Percentiles rank a stretch among this genome's conserved stretches.
Conservation (phyloP, 257 asterid genomes). For the Echium plantagineum region DNA sequence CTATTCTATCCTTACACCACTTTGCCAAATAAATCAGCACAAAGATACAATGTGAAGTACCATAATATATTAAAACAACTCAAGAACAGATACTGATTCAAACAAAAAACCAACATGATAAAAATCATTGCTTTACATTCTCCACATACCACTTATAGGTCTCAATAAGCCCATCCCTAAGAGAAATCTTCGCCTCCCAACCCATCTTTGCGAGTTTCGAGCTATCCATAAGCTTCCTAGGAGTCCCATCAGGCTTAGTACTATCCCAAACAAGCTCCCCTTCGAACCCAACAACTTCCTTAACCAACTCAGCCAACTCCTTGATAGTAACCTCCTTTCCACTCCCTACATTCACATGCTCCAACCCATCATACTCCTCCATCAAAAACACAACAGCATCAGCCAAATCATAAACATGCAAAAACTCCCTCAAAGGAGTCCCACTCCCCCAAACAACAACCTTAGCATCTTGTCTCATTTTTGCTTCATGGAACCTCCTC, state of each 20-base stretch:
- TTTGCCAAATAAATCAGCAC: neutral
- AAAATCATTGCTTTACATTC: slow-evolving; percentile 34
- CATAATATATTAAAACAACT: slow-evolving; percentile 1
- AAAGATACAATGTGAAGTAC: slow-evolving; percentile 3
- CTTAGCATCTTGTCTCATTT: slow-evolving; percentile 24
- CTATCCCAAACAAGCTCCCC: slow-evolving; percentile 86
- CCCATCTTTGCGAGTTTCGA: slow-evolving; percentile 70
- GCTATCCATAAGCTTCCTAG: slow-evolving; percentile 94
- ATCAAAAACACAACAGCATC: slow-evolving; percentile 63
- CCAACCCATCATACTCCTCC: slow-evolving; percentile 62
- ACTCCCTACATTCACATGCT: slow-evolving; percentile 91
- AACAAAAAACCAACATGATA: slow-evolving; percentile 20
- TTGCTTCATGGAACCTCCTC: slow-evolving; percentile 81
- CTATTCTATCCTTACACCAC: neutral
- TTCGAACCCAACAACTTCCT: slow-evolving; percentile 73
- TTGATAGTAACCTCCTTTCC: slow-evolving; percentile 79
- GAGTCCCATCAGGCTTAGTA: slow-evolving; percentile 87
- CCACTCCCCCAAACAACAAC: slow-evolving; percentile 98
- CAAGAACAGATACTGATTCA: neutral
- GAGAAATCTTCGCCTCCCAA: slow-evolving; percentile 70
- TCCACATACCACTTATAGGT: slow-evolving; percentile 82
- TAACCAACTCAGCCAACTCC: slow-evolving; percentile 79
- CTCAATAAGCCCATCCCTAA: slow-evolving; percentile 56
- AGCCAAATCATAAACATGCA: slow-evolving; percentile 86
- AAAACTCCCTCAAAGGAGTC: slow-evolving; percentile 73